Percentiles rank a stretch among this genome's conserved stretches.
phyloP scores from a whole-genome alignment of 805 yeast species.

The Citeromyces nyonsensis region DNA sequence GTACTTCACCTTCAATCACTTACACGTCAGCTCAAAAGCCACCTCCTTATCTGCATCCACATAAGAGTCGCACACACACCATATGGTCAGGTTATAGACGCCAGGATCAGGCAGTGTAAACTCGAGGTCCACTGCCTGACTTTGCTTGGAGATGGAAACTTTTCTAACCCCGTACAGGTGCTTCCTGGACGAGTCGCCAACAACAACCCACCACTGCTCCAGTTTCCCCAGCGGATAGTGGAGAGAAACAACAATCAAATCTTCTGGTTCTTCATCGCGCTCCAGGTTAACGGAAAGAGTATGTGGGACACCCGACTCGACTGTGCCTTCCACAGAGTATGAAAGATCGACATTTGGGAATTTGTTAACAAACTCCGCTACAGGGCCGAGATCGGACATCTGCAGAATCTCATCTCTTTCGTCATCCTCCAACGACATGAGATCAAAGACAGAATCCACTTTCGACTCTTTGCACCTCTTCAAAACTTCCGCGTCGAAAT shows the following conservation, averaged over 20 bases:
- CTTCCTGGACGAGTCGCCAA: slow-evolving; percentile 49
- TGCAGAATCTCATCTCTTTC: slow-evolving; percentile 48
- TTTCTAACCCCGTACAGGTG: slow-evolving; percentile 65
- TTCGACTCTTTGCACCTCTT: slow-evolving; percentile 34
- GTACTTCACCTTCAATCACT: too few species aligned
- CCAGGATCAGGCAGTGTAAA: slow-evolving; percentile 51
- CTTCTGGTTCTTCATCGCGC: slow-evolving; percentile 68
- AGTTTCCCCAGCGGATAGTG: slow-evolving; percentile 41
- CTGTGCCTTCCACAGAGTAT: slow-evolving; percentile 29
- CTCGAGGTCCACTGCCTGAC: slow-evolving; percentile 33
- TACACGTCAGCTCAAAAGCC: slow-evolving; percentile 17
- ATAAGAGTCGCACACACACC: slow-evolving; percentile 88
- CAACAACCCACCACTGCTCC: slow-evolving; percentile 79
- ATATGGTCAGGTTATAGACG: slow-evolving; percentile 42
- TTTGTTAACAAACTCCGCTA: slow-evolving; percentile 79
- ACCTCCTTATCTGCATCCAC: slow-evolving; percentile 87
- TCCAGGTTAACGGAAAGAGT: slow-evolving; percentile 31
- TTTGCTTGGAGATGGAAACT: slow-evolving; percentile 33
- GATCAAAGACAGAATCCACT: slow-evolving; percentile 65
- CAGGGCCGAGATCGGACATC: slow-evolving; percentile 33
- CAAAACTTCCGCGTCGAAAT: slow-evolving; percentile 32
- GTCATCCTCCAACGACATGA: slow-evolving; percentile 55
- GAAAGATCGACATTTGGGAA: slow-evolving; percentile 76
- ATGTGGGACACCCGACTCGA: slow-evolving; percentile 28
- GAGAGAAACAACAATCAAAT: slow-evolving; percentile 42